These are phyloP conservation scores for Ramaria rubella DNA, from an alignment of 768 basidiomycete species.

Conservation along the genomic window DNA sequence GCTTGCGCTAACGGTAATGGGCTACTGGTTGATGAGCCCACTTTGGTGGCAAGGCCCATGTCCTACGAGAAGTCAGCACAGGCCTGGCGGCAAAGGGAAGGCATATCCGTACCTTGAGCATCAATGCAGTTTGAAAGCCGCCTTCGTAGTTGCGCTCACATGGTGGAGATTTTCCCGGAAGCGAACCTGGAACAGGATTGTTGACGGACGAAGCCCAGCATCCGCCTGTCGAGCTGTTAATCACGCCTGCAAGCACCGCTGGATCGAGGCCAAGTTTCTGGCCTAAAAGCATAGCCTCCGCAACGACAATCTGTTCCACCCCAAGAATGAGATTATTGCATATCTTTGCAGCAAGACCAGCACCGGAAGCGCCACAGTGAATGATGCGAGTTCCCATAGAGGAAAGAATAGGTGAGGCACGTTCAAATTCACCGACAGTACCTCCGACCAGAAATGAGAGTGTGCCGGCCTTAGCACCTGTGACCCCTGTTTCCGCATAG, in stretches of 20 bases:
- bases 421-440: conserved; percentile 46
- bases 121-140: conserved; percentile 76
- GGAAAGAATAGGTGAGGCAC: conserved; percentile 52
- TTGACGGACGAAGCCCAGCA: conserved; percentile 85
- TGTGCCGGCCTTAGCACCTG: conserved; percentile 82
- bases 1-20: conserved; percentile 61
- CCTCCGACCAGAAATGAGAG: conserved; percentile 92
- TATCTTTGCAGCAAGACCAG: conserved; percentile 83
- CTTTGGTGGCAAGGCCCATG: conserved; percentile 70
- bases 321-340: conserved; percentile 75
- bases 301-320: conserved; percentile 75
- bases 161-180: conserved; percentile 68
- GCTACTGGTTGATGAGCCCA: conserved; percentile 43
- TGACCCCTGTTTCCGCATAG: conserved; percentile 48
- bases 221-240: conserved; percentile 77
- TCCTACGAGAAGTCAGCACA: conserved; percentile 44
- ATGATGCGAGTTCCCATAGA: conserved; percentile 79
- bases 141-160: conserved; percentile 80
- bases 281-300: conserved; percentile 88
- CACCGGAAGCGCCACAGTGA: conserved; percentile 75
- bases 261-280: conserved; percentile 75
- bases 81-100: neutral
- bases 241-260: conserved; percentile 67
- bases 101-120: conserved; percentile 59
- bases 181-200: conserved; percentile 75